Percentiles rank a stretch among this genome's conserved stretches.
These are phyloP conservation scores for Apiospora aurea DNA, from an alignment of 2,329 filamentous ascomycete genomes.

Conservation along the genomic window DNA sequence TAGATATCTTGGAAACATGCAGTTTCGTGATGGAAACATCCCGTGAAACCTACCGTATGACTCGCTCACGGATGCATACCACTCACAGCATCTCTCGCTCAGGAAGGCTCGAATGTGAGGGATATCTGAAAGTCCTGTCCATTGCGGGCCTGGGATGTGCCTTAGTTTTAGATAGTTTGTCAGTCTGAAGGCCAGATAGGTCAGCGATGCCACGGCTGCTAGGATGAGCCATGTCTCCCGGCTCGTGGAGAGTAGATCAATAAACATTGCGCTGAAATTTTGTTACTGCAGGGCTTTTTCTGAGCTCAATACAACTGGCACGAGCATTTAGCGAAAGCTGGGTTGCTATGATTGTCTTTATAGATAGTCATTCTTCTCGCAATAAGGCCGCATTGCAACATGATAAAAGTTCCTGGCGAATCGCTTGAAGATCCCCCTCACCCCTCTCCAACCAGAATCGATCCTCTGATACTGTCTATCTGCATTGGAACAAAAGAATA, in stretches of 20 bases:
- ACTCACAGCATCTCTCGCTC: slow-evolving; percentile 16
- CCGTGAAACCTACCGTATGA: not conserved
- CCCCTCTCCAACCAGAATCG: not conserved
- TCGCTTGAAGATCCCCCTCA: not conserved
- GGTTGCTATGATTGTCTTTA: not conserved
- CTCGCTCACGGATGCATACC: not conserved
- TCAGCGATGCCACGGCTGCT: not conserved
- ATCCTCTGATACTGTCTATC: not conserved
- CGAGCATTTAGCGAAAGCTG: not conserved
- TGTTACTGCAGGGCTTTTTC: not conserved
- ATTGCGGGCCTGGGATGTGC: not conserved
- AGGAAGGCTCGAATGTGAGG: not conserved
- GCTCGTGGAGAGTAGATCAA: not conserved
- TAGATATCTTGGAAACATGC: too few species aligned
- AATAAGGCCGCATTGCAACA: not conserved
- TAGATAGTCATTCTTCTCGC: not conserved
- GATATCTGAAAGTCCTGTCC: not conserved
- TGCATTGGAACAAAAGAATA: not conserved
- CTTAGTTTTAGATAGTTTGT: not conserved
- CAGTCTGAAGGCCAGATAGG: not conserved
- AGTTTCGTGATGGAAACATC: too few species aligned
- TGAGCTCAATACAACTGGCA: not conserved
- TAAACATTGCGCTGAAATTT: not conserved
- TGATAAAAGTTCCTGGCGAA: not conserved
- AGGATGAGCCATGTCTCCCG: slow-evolving; percentile 1